Conservation (phyloP, 73 alveolate genomes). For the Urostyla sp. region DNA sequence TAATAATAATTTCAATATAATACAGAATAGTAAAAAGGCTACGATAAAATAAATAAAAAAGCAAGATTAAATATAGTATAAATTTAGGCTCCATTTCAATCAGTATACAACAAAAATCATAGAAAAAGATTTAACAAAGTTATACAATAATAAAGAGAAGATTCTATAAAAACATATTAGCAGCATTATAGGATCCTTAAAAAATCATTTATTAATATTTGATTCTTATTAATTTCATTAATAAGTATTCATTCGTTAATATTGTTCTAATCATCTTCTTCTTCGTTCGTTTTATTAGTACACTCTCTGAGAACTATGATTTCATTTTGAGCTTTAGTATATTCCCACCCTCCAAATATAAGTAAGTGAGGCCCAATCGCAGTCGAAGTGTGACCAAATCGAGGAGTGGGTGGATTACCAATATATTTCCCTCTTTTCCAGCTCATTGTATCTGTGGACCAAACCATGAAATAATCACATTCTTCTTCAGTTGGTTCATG, state of each 20-base stretch:
- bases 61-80: slow-evolving; percentile 3
- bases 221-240: slow-evolving; percentile 6
- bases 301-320: slow-evolving; percentile 89
- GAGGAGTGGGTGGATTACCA: slow-evolving; percentile 95
- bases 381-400: slow-evolving; percentile 98
- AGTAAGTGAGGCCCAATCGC: slow-evolving; percentile 98
- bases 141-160: neutral
- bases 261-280: slow-evolving; percentile 17
- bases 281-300: slow-evolving; percentile 50
- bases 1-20: neutral
- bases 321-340: slow-evolving; percentile 91
- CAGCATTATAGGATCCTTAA: neutral
- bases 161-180: neutral
- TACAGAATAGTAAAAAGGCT: neutral
- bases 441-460: slow-evolving; percentile 93
- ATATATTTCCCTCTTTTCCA: slow-evolving; percentile 93
- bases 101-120: slow-evolving; percentile 27
- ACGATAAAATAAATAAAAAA: neutral
- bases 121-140: slow-evolving; percentile 25
- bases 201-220: slow-evolving; percentile 8
- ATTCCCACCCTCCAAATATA: slow-evolving; percentile 98
- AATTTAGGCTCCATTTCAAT: slow-evolving; percentile 12
- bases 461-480: slow-evolving; percentile 93
- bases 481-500: slow-evolving; percentile 84
- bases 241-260: no score